Evolutionary conservation across 805 yeast genomes (phyloP).

Genomic region (Ogataea parapolymorpha): DNA sequence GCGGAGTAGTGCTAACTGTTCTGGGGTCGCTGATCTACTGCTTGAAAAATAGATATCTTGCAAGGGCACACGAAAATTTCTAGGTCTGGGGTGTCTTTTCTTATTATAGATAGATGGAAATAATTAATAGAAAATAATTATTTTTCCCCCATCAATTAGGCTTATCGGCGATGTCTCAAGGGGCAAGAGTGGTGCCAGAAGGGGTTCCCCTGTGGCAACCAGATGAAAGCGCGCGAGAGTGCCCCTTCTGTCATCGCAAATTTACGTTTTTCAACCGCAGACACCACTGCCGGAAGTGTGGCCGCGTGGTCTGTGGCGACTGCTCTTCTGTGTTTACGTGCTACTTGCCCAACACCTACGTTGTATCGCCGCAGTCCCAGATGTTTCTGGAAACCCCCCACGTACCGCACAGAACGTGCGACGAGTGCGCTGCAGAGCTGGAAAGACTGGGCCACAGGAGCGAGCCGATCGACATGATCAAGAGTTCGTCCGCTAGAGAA

Average conservation of each 20-base stretch:
- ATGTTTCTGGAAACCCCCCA: slow-evolving; percentile 47
- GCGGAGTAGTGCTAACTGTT: slow-evolving; percentile 25
- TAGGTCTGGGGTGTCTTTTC: slow-evolving; percentile 12
- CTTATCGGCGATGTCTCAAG: slow-evolving; percentile 5
- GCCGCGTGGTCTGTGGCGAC: slow-evolving; percentile 67
- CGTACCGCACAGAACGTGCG: slow-evolving; percentile 71
- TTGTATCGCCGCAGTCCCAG: slow-evolving; percentile 52
- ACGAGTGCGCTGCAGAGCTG: slow-evolving; percentile 64
- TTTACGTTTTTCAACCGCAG: slow-evolving; percentile 66
- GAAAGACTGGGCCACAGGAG: slow-evolving; percentile 37
- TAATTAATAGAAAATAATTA: not conserved
- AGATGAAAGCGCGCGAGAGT: slow-evolving; percentile 50
- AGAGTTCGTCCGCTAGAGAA: slow-evolving; percentile 16
- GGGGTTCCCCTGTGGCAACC: slow-evolving; percentile 65
- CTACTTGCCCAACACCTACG: slow-evolving; percentile 57
- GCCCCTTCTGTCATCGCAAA: slow-evolving; percentile 50
- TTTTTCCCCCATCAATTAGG: not conserved
- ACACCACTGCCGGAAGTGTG: slow-evolving; percentile 84
- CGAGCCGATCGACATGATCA: slow-evolving; percentile 11
- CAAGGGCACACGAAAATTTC: slow-evolving; percentile 27
- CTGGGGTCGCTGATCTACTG: slow-evolving; percentile 24
- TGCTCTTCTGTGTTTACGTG: slow-evolving; percentile 56
- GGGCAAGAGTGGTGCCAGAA: slow-evolving; percentile 10
- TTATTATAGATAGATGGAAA: not conserved
- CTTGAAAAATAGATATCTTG: slow-evolving; percentile 22